Evolutionary conservation across 495 filamentous ascomycete genomes (phyloP).

Genomic region (Penicillium psychrofluorescens): DNA sequence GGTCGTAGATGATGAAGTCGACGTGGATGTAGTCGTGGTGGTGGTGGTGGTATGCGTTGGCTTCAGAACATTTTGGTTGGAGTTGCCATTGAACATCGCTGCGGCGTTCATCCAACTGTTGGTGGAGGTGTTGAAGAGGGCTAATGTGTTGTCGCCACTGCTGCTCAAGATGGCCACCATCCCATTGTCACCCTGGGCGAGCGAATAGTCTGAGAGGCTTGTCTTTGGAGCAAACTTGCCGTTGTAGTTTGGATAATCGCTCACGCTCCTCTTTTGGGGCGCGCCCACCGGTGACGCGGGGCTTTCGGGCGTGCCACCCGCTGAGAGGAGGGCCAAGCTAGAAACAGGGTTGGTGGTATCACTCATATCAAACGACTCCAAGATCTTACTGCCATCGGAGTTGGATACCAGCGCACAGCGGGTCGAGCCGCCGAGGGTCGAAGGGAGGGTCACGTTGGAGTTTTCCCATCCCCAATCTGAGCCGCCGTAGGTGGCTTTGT

Average conservation of each 20-base stretch:
- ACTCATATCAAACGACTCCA: constrained; percentile 73
- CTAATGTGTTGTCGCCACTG: constrained; percentile 48
- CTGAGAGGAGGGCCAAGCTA: constrained; percentile 50
- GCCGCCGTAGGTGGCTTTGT: constrained; percentile 24
- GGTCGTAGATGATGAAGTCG: constrained; percentile 30
- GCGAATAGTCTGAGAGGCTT: constrained; percentile 53
- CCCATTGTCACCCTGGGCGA: constrained; percentile 50
- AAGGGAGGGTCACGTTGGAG: constrained; percentile 52
- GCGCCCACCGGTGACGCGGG: constrained; percentile 28
- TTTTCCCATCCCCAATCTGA: constrained; percentile 60
- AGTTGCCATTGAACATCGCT: constrained; percentile 48
- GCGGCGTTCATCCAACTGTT: constrained; percentile 81
- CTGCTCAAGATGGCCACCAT: constrained; percentile 76
- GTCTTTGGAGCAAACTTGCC: constrained; percentile 57
- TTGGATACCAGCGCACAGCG: constrained; percentile 58
- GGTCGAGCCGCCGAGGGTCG: constrained; percentile 49
- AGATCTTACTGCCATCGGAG: constrained; percentile 73
- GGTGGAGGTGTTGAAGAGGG: constrained; percentile 70
- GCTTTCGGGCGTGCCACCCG: constrained; percentile 31
- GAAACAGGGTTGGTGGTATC: constrained; percentile 71
- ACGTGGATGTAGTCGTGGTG: constrained; percentile 27
- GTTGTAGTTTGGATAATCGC: constrained; percentile 76
- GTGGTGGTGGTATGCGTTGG: constrained; percentile 22
- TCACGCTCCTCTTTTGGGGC: constrained; percentile 35
- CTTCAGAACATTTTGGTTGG: constrained; percentile 29